Base-by-base conservation (phyloP, 306 rosid species). In the Citrullus mucosospermus region DNA sequence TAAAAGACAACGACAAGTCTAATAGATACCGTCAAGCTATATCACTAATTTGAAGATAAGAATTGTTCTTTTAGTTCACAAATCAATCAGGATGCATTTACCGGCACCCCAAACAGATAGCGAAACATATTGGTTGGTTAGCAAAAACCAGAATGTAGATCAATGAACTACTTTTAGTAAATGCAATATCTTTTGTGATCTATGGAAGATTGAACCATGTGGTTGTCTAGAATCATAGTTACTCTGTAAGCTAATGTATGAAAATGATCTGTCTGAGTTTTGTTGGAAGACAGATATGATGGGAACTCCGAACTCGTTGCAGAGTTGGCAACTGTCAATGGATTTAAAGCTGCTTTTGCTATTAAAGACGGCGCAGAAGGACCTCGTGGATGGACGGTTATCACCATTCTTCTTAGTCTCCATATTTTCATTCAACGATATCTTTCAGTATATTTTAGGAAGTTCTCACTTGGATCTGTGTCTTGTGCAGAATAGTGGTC, bases 281-380 rank as follows among this genome's bases (percentile, higher is more conserved):
- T 89, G 87, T 84, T 88, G 97, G 88, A 92, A 91, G 97, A 97
- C 96, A 95, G 97, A 88, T 95, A 89, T 88, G 96, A 91, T 84
- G 97, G 97, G 84, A 91, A 82, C 90, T 89, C 97, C 57, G 97
- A 95, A 87, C 88, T 95, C 87, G 96, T 92, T 82, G 99, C 97
- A 9, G 98, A 96, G 88, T 85, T 96, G 86, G 94, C 85, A 54
- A 85, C 97, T 14, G 75, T 87, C 50, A 96, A 96, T 59, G 98
- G 93, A 81, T 96, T 96, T 85, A 96, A 91, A 82, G 92, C 99
- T 68, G 98, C 99, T 55, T 96, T 91, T 82, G 93, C 92, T 25
- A 91, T 96, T 32, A 96, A 91, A 84, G 99, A 96, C 76, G 99
- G 99, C 11, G 98, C 88, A 2, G 99, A 91, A 89, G 99, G 99